Evolutionary conservation across 768 basidiomycete genomes (phyloP).

Genomic region (Lactarius sanguifluus): DNA sequence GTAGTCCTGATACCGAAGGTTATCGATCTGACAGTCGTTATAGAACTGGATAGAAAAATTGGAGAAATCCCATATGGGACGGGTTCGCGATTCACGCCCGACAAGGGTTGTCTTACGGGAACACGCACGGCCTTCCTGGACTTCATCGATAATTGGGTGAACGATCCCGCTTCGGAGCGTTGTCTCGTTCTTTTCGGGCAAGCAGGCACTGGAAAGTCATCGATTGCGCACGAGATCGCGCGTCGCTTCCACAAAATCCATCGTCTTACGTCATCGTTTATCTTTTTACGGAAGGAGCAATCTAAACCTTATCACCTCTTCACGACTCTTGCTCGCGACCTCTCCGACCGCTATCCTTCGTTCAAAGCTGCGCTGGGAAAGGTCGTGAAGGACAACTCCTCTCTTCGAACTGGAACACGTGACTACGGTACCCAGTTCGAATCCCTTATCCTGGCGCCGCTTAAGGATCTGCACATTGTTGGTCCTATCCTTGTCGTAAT

Average conservation of each 20-base stretch:
- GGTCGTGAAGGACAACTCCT: neutral
- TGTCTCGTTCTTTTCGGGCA: conserved; percentile 6
- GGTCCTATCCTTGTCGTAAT: neutral
- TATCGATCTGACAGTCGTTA: neutral
- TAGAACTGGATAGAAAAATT: neutral
- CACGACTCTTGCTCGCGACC: neutral
- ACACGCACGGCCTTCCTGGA: neutral
- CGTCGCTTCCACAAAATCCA: neutral
- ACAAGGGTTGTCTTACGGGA: neutral
- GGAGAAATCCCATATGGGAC: neutral
- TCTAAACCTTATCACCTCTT: conserved; percentile 1
- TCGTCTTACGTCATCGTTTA: neutral
- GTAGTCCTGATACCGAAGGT: neutral
- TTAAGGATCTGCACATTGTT: neutral
- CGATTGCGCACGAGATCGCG: neutral
- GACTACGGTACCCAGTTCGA: neutral
- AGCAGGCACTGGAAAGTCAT: neutral
- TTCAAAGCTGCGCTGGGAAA: neutral
- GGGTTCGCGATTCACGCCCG: neutral
- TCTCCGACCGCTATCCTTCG: neutral
- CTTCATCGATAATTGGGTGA: neutral
- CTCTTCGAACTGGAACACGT: neutral
- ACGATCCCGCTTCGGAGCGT: neutral
- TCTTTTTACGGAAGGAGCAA: conserved; percentile 4
- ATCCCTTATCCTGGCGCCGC: neutral